Percentiles rank a stretch among this genome's conserved stretches.
phyloP scores from a whole-genome alignment of 106 monocot genomes.

The Cymbidium sinense region DNA sequence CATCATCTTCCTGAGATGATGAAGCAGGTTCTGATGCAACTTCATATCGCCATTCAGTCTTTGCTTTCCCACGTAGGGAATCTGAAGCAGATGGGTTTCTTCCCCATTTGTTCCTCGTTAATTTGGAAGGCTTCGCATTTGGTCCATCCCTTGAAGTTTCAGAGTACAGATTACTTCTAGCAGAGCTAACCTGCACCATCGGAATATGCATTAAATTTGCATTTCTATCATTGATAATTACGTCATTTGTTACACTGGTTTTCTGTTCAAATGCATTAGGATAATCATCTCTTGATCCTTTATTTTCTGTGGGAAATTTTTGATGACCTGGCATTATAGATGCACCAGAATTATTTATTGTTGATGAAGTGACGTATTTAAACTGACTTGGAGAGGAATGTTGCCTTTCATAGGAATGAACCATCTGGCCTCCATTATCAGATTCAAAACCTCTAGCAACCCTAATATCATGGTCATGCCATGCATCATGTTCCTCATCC shows the following conservation, averaged over 20 bases:
- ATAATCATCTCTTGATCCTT: conserved; percentile 15
- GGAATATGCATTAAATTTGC: conserved; percentile 22
- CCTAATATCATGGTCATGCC: conserved; percentile 27
- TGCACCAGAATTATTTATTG: conserved; percentile 20
- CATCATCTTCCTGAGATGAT: conserved; percentile 30
- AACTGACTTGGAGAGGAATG: conserved; percentile 10
- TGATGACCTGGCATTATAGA: conserved; percentile 26
- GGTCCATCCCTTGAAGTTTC: conserved; percentile 46
- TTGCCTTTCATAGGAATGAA: conserved; percentile 29
- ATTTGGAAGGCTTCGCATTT: conserved; percentile 17
- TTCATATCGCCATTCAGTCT: conserved; percentile 36
- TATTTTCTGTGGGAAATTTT: conserved; percentile 34
- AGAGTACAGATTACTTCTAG: conserved; percentile 33
- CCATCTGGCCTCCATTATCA: conserved; percentile 22
- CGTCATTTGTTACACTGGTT: conserved; percentile 26
- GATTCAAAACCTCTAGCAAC: conserved; percentile 17
- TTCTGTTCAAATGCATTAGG: conserved; percentile 22
- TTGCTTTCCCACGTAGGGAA: conserved; percentile 17
- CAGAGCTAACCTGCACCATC: conserved; percentile 32
- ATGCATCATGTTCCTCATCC: conserved; percentile 18
- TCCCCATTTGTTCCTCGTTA: conserved; percentile 51
- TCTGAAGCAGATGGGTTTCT: conserved; percentile 35
- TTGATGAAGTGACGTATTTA: conserved; percentile 18
- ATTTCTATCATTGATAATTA: conserved; percentile 18
- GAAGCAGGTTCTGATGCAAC: conserved; percentile 14